Evolutionary conservation across 768 basidiomycete genomes (phyloP), one percentile per base, ranked within the genome.

Genomic region (Tulasnella sp.): DNA sequence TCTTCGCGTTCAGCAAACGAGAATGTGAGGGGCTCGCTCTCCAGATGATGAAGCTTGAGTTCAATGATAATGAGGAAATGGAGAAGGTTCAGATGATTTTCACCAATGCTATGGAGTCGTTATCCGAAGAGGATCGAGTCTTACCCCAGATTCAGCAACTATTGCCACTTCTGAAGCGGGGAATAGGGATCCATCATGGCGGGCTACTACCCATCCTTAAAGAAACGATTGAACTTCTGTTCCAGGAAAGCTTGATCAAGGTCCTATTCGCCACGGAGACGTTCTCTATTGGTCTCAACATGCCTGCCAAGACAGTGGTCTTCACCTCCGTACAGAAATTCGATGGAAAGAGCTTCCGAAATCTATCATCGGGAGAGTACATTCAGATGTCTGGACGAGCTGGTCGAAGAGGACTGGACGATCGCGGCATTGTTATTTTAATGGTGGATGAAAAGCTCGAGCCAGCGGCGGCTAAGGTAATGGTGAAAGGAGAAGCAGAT

Each of bases 311-410:
- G 70, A 98, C 95, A 3, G 95, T 99, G 42, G 93, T 99, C 20
- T 99, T 99, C 70, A 95, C 90, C 0, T 76, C 82, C 0, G 83
- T 90, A 2, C 80, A 90, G 58, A 99, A 99, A 67, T 98, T 91
- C 60, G 95, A 99, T 64, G 95, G 95, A 0, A 78, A 77, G 37
- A 90, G 92, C 59, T 95, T 95, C 70, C 76, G 95, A 24, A 88
- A 88, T 62, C 71, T 99, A 31, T 89, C 89, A 0, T 85, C 82
- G 0, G 85, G 95, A 52, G 95, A 99, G 73, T 99, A 99, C 65
- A 95, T 98, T 60, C 95, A 99, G 62, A 99, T 99, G 95, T 92
- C 91, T 0, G 95, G 95, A 50, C 86, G 95, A 51, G 95, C 95
- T 2, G 95, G 95, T 56, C 82, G 95, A 60, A 79, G 95, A 67